Base-by-base conservation (phyloP, 1,284 basidiomycete species). In the Cryptococcus amylolentus region DNA sequence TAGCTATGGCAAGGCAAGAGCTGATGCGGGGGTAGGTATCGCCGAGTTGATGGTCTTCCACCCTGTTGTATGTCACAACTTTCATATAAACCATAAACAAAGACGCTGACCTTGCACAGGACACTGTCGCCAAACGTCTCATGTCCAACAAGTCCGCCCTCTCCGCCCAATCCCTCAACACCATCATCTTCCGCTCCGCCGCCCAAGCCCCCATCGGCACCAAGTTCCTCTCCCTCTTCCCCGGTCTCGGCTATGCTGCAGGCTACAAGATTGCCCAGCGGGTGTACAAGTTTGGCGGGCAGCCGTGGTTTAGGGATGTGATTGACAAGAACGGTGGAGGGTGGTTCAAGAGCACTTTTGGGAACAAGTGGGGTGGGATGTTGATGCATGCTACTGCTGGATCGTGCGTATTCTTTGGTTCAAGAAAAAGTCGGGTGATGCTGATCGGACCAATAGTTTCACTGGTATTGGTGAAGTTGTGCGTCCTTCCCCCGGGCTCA, bases 381-480 rank as follows among this genome's bases (percentile, higher is more conserved):
- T 85, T 98, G 82, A 93, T 95, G 82, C 91, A 94, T 73, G 95
- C 96, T 48, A 84, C 88, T 14, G 95, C 95, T 49, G 95, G 95
- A 75, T 89, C 87, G 89, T 89, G 70, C 56, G 83, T 61, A 13
- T 49, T 39, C 12, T 8, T n/a, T 16, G 1, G 9, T 12, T 31
- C 16, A 14, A 26, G 26, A 51, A 16, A 39, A 35, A 20, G 28
- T 18, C 13, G 27, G 23, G 45, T 28, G 31, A 35, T 35, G n/a
- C 48, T 49, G 48, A 49, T 39, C 18, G 5, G 31, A 42, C 50
- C 18, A 20, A 51, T 70, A 92, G 89, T 74, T 80, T 94, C 79
- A 96, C 92, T 26, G 92, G 92, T 69, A 97, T 98, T 68, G 94
- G 94, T 70, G 94, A 98, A 84, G 93, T 98, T 60, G 91, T 93